These are phyloP conservation scores for Aureobasidium melanogenum DNA, from an alignment of 2,329 filamentous ascomycete genomes.

Conservation along the genomic window DNA sequence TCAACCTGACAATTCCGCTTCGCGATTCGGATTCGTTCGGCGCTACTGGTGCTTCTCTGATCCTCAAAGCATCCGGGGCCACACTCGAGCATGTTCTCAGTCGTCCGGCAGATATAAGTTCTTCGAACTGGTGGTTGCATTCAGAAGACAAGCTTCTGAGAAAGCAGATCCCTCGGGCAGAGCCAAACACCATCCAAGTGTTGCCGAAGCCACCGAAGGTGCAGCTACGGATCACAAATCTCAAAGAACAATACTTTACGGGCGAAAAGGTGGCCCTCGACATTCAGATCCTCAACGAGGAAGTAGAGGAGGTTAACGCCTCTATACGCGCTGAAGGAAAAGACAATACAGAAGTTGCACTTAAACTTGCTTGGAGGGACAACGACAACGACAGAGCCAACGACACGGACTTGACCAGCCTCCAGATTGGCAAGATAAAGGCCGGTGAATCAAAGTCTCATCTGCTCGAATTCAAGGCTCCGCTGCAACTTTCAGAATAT, in stretches of 20 bases:
- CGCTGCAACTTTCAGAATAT: conserved; percentile 40
- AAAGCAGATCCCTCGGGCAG: conserved; percentile 36
- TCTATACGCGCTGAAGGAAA: conserved; percentile 28
- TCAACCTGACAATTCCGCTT: conserved; percentile 62
- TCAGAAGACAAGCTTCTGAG: conserved; percentile 27
- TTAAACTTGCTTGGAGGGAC: conserved; percentile 22
- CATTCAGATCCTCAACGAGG: conserved; percentile 68
- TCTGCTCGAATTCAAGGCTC: conserved; percentile 32
- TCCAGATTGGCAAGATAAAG: neutral
- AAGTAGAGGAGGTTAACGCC: conserved; percentile 54
- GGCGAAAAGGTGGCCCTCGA: conserved; percentile 65
- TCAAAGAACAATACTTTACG: conserved; percentile 69
- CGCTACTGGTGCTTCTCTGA: conserved; percentile 54
- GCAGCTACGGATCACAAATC: conserved; percentile 57
- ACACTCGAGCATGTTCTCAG: conserved; percentile 57
- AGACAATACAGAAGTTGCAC: neutral
- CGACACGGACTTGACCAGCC: conserved; percentile 1
- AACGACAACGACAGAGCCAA: conserved; percentile 19
- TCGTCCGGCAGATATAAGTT: neutral
- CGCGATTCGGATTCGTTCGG: conserved; percentile 73
- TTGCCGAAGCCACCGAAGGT: conserved; percentile 88
- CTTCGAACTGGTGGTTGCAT: conserved; percentile 17
- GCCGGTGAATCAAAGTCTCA: conserved; percentile 9
- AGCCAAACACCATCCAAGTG: conserved; percentile 56
- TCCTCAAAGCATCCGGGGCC: conserved; percentile 57